Evolutionary conservation across 2,329 filamentous ascomycete genomes (phyloP).

Genomic region (Dothideomycetidae sp.): DNA sequence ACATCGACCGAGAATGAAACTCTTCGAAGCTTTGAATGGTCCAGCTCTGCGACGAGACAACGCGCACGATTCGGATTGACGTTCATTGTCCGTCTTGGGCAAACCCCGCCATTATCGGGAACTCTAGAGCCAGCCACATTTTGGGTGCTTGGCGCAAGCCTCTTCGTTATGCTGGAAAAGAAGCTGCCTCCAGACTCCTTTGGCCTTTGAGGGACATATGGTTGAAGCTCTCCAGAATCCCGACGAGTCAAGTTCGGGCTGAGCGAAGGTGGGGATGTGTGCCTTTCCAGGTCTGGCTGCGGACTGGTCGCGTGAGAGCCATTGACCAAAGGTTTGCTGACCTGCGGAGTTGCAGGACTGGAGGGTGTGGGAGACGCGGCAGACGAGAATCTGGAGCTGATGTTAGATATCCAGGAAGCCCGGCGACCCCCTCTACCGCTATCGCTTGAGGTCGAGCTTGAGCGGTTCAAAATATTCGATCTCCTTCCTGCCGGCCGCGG

Average conservation of each 20-base stretch:
- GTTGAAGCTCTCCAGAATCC: slow-evolving; percentile 29
- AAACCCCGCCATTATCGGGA: slow-evolving; percentile 51
- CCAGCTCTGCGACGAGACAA: slow-evolving; percentile 64
- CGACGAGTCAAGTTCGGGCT: slow-evolving; percentile 40
- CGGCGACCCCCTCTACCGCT: slow-evolving; percentile 32
- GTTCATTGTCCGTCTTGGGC: slow-evolving; percentile 71
- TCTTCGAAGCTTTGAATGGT: slow-evolving; percentile 64
- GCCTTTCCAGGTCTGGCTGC: slow-evolving; percentile 20
- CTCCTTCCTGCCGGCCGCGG: slow-evolving; percentile 15
- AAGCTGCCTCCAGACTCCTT: slow-evolving; percentile 55
- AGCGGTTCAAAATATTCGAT: slow-evolving; percentile 29
- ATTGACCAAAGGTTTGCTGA: slow-evolving; percentile 15
- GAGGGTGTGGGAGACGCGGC: slow-evolving; percentile 16
- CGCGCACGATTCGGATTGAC: slow-evolving; percentile 66
- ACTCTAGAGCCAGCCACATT: slow-evolving; percentile 34
- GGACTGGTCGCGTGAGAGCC: slow-evolving; percentile 15
- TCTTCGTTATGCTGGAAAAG: slow-evolving; percentile 64
- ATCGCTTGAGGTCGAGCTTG: slow-evolving; percentile 19
- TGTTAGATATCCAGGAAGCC: slow-evolving; percentile 83
- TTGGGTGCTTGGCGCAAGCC: slow-evolving; percentile 51
- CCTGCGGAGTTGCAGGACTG: slow-evolving; percentile 16
- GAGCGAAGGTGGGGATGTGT: slow-evolving; percentile 25
- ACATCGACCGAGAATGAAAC: slow-evolving; percentile 96
- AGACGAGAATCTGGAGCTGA: slow-evolving; percentile 77
- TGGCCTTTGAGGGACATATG: slow-evolving; percentile 62